These are phyloP conservation scores for Cercospora sp. DNA, from an alignment of 2,329 filamentous ascomycete genomes.

Conservation along the genomic window DNA sequence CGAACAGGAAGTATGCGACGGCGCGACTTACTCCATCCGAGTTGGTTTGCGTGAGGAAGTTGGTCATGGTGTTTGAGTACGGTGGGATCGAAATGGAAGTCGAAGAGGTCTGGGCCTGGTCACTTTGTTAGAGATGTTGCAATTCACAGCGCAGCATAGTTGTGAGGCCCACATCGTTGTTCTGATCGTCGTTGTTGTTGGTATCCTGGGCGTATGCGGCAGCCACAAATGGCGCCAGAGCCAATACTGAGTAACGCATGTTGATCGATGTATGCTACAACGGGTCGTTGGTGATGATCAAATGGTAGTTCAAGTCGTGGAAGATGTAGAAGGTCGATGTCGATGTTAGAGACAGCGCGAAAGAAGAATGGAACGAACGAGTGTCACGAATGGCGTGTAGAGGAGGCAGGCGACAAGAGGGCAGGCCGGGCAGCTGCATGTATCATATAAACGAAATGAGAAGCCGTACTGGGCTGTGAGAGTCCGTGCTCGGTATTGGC, in stretches of 20 bases:
- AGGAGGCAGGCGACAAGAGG: constrained; percentile 5
- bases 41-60: constrained; percentile 52
- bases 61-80: constrained; percentile 48
- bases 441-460: constrained; percentile 9
- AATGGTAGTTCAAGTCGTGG: background rate
- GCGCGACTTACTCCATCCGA: constrained; percentile 42
- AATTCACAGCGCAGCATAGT: background rate
- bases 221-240: constrained; percentile 47
- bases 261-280: constrained; percentile 32
- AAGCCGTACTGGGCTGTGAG: background rate
- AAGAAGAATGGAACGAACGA: constrained; percentile 1
- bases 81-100: constrained; percentile 5
- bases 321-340: background rate
- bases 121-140: background rate
- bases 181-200: constrained; percentile 5
- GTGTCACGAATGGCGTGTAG: constrained; percentile 2
- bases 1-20: too few species aligned
- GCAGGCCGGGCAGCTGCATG: constrained; percentile 1
- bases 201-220: constrained; percentile 44
- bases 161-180: constrained; percentile 42
- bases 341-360: constrained; percentile 6
- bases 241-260: constrained; percentile 51
- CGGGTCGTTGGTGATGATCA: background rate
- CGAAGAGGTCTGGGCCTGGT: constrained; percentile 8
- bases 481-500: background rate